Conservation (phyloP, 768 basidiomycete genomes). For the Tulasnella sp. region DNA sequence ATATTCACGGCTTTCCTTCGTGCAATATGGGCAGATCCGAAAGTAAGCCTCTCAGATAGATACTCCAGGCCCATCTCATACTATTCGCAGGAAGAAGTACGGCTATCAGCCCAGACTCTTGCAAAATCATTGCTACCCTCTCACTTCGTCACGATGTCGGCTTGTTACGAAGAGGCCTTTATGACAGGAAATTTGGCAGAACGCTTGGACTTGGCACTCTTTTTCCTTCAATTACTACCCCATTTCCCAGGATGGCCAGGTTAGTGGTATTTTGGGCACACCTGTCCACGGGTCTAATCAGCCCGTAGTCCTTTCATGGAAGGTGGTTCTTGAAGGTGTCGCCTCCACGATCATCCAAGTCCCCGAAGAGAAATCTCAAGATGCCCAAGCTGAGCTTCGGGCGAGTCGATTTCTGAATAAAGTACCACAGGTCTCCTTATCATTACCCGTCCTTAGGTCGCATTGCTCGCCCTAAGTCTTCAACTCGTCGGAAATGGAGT, state of each 20-base stretch:
- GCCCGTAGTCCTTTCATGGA: slow-evolving; percentile 65
- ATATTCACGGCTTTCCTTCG: slow-evolving; percentile 66
- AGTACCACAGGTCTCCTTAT: neutral
- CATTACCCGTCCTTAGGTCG: slow-evolving; percentile 48
- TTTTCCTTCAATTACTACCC: slow-evolving; percentile 68
- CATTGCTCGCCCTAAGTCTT: slow-evolving; percentile 60
- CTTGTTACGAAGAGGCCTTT: slow-evolving; percentile 69
- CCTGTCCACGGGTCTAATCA: neutral
- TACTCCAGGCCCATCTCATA: slow-evolving; percentile 9
- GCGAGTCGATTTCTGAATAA: neutral
- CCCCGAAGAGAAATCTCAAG: neutral
- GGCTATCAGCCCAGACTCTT: slow-evolving; percentile 61
- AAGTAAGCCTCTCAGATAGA: slow-evolving; percentile 47
- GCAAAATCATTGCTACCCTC: slow-evolving; percentile 63
- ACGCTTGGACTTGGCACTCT: slow-evolving; percentile 60
- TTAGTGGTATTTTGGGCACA: slow-evolving; percentile 41
- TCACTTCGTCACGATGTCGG: slow-evolving; percentile 66
- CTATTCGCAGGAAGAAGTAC: slow-evolving; percentile 63
- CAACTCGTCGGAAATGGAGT: slow-evolving; percentile 71
- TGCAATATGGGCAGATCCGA: slow-evolving; percentile 64
- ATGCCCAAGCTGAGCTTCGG: neutral
- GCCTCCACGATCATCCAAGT: neutral
- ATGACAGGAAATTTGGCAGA: slow-evolving; percentile 59
- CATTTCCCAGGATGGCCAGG: slow-evolving; percentile 72
- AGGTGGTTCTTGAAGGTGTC: slow-evolving; percentile 36